Percentiles rank a stretch among this genome's conserved stretches.
Conservation (phyloP, 2,329 filamentous ascomycete genomes). For the Tolypocladium album region DNA sequence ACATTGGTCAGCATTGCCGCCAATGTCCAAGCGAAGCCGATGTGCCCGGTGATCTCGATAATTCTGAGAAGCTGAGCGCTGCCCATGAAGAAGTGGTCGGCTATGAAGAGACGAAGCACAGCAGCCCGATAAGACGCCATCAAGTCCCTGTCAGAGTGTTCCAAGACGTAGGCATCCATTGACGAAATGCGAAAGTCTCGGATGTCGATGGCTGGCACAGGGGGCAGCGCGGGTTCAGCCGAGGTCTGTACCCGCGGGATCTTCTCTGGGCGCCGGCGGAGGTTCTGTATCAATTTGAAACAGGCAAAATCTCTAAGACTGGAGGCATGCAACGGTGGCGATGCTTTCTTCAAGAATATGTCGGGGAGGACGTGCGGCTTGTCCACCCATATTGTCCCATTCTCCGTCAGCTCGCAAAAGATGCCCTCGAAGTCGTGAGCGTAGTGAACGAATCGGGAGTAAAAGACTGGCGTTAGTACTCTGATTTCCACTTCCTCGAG, state of each 20-base stretch:
- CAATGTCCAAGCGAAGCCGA: slow-evolving; percentile 3
- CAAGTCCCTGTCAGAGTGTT: slow-evolving; percentile 13
- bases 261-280: slow-evolving; percentile 29
- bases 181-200: slow-evolving; percentile 36
- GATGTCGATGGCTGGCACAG: slow-evolving; percentile 23
- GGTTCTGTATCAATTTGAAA: slow-evolving; percentile 32
- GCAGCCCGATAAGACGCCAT: slow-evolving; percentile 24
- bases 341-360: slow-evolving; percentile 29
- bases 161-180: slow-evolving; percentile 39
- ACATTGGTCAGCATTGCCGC: not conserved
- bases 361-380: slow-evolving; percentile 39
- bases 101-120: slow-evolving; percentile 31
- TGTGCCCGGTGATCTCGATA: slow-evolving; percentile 13
- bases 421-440: slow-evolving; percentile 50
- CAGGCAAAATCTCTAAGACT: slow-evolving; percentile 25
- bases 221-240: slow-evolving; percentile 9
- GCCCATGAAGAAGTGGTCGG: slow-evolving; percentile 29
- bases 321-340: slow-evolving; percentile 21
- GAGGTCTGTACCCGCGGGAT: slow-evolving; percentile 32
- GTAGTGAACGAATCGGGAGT: slow-evolving; percentile 54
- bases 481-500: slow-evolving; percentile 39
- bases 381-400: slow-evolving; percentile 46
- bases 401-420: slow-evolving; percentile 48
- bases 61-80: slow-evolving; percentile 16
- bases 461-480: slow-evolving; percentile 55